Evolutionary conservation across 2,329 filamentous ascomycete genomes (phyloP).

Genomic region (Phialophora verrucosa): DNA sequence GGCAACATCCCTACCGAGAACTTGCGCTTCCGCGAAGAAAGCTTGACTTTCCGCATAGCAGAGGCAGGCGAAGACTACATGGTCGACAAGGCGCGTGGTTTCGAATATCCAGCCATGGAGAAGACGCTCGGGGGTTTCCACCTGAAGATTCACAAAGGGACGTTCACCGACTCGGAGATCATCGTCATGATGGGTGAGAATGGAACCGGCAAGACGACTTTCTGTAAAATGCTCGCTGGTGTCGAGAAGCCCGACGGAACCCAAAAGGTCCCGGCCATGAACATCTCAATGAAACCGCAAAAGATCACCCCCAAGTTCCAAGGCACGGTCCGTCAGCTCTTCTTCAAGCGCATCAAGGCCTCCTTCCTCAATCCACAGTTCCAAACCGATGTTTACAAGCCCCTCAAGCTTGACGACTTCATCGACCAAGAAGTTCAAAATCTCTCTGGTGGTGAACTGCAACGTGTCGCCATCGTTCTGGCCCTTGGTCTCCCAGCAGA

Average conservation of each 20-base stretch:
- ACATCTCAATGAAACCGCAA: slow-evolving; percentile 99
- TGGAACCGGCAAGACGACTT: slow-evolving; percentile 98
- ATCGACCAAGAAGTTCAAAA: slow-evolving; percentile 99
- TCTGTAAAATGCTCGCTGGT: slow-evolving; percentile 94
- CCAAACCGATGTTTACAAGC: slow-evolving; percentile 99
- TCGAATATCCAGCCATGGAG: slow-evolving; percentile 86
- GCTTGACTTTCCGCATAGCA: slow-evolving; percentile 89
- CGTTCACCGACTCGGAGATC: slow-evolving; percentile 97
- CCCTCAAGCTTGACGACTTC: slow-evolving; percentile 98
- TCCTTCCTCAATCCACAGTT: slow-evolving; percentile 97
- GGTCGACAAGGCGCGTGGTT: slow-evolving; percentile 81
- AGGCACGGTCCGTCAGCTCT: slow-evolving; percentile 93
- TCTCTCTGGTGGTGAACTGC: slow-evolving; percentile 97
- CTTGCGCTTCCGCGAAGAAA: slow-evolving; percentile 96
- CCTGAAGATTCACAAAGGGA: slow-evolving; percentile 77
- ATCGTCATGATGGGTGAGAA: slow-evolving; percentile 99
- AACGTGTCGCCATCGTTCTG: slow-evolving; percentile 97
- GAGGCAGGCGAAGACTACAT: slow-evolving; percentile 89
- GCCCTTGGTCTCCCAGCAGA: slow-evolving; percentile 95
- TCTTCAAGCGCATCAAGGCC: slow-evolving; percentile 99
- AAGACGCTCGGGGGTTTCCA: slow-evolving; percentile 92
- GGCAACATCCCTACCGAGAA: slow-evolving; percentile 98
- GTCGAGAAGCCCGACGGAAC: slow-evolving; percentile 86
- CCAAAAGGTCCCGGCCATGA: slow-evolving; percentile 84
- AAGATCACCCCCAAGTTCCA: slow-evolving; percentile 99